Conservation (phyloP, 345 rosid genomes). For the Linum lewisii region DNA sequence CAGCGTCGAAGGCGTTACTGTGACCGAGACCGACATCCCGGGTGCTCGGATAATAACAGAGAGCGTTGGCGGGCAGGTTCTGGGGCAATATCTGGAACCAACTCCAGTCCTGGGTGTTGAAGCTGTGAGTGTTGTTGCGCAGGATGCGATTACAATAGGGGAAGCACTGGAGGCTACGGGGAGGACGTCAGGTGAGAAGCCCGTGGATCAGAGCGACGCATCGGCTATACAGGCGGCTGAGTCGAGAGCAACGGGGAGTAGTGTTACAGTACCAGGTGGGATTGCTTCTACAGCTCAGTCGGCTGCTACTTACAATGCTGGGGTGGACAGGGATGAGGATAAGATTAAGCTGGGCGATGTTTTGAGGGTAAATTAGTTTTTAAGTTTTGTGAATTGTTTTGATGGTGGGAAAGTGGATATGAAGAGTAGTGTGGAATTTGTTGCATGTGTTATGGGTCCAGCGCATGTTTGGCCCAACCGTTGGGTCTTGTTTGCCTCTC, state of each 20-base stretch:
- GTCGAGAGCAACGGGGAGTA: slow-evolving; percentile 52
- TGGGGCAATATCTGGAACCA: slow-evolving; percentile 37
- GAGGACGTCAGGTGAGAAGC: slow-evolving; percentile 32
- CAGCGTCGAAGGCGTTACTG: slow-evolving; percentile 38
- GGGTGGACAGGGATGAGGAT: slow-evolving; percentile 25
- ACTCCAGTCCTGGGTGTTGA: slow-evolving; percentile 21
- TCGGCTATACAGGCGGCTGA: slow-evolving; percentile 75
- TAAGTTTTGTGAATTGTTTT: not conserved
- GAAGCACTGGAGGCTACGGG: slow-evolving; percentile 58
- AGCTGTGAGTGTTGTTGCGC: slow-evolving; percentile 4
- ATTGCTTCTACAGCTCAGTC: slow-evolving; percentile 63
- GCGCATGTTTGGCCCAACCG: no score
- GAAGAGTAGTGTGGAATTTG: not conserved
- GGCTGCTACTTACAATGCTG: slow-evolving; percentile 47
- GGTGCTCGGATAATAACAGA: slow-evolving; percentile 48
- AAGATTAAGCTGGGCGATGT: slow-evolving; percentile 48
- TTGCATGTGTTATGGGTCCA: no score
- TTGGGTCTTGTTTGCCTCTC: no score
- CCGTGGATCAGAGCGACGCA: slow-evolving; percentile 55
- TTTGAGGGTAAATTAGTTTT: slow-evolving; percentile 32
- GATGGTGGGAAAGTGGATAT: not conserved
- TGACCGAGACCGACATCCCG: slow-evolving; percentile 43
- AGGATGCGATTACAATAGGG: slow-evolving; percentile 45
- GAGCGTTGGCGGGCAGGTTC: slow-evolving; percentile 54
- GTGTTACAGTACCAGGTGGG: slow-evolving; percentile 36